phyloP scores from a whole-genome alignment of 345 rosid genomes.

The Moricandia arvensis region DNA sequence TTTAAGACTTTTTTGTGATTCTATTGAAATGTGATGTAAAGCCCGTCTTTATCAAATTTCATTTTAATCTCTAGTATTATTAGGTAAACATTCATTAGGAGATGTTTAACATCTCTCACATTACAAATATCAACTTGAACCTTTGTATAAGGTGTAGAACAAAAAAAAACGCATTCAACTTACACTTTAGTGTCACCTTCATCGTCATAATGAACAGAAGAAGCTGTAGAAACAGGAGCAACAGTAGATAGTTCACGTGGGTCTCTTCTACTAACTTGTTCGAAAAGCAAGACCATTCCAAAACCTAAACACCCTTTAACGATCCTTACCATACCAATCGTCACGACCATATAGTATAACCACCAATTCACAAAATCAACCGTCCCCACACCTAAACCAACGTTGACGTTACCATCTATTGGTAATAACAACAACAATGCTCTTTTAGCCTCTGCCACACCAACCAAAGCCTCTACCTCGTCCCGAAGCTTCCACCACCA shows the following conservation, averaged over 20 bases:
- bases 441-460: slow-evolving; percentile 49
- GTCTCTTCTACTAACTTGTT: slow-evolving; percentile 31
- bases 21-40: slow-evolving; percentile 16
- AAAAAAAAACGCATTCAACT: not conserved
- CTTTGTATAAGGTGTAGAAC: not conserved
- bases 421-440: slow-evolving; percentile 35
- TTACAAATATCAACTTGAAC: not conserved
- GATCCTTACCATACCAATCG: slow-evolving; percentile 67
- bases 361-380: slow-evolving; percentile 67
- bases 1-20: slow-evolving; percentile 18
- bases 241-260: slow-evolving; percentile 13
- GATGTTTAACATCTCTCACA: not conserved
- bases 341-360: slow-evolving; percentile 66
- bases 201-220: not conserved
- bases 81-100: not conserved
- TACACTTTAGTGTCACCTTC: slow-evolving; percentile 35
- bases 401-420: slow-evolving; percentile 21
- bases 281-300: slow-evolving; percentile 44
- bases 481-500: slow-evolving; percentile 89
- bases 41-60: not conserved
- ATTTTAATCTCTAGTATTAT: not conserved
- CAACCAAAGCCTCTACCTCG: slow-evolving; percentile 64
- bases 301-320: slow-evolving; percentile 53
- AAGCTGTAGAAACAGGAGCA: not conserved
- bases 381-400: slow-evolving; percentile 25